These are phyloP conservation scores for Chlamydomonas urium DNA, from an alignment of 139 green algal genomes.

Conservation along the genomic window DNA sequence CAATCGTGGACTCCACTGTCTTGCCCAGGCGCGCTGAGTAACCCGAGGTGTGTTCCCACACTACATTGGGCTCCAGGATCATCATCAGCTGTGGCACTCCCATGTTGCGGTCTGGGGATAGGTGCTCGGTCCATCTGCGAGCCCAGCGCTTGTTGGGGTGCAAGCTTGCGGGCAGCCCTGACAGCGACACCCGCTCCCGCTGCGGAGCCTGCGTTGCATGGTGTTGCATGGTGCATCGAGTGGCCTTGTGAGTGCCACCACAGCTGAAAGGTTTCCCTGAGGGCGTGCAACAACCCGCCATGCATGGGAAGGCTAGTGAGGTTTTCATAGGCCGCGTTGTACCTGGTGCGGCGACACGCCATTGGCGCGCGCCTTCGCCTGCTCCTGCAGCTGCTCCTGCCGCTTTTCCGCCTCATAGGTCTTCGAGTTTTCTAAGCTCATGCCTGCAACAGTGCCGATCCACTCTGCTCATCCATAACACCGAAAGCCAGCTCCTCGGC, in stretches of 20 bases:
- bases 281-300: neutral
- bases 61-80: conserved; percentile 63
- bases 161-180: conserved; percentile 13
- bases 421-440: too few relatives aligned
- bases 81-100: conserved; percentile 59
- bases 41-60: conserved; percentile 49
- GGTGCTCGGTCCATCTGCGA: conserved; percentile 32
- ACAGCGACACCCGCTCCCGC: conserved; percentile 37
- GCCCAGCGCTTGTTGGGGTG: neutral
- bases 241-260: neutral
- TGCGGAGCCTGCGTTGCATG: conserved; percentile 40
- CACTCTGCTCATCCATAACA: too few relatives aligned
- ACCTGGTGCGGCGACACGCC: neutral
- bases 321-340: neutral
- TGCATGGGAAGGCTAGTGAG: neutral
- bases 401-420: neutral
- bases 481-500: too few relatives aligned
- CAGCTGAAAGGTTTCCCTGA: neutral
- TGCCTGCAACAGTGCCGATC: too few relatives aligned
- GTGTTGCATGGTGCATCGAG: conserved; percentile 1
- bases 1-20: conserved; percentile 41
- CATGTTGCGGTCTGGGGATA: conserved; percentile 46
- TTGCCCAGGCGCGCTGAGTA: conserved; percentile 9
- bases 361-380: neutral
- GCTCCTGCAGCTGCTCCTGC: neutral